Base-by-base conservation (phyloP, 2,329 filamentous ascomycete genomes). In the Mycosphaerelloides madeirae region DNA sequence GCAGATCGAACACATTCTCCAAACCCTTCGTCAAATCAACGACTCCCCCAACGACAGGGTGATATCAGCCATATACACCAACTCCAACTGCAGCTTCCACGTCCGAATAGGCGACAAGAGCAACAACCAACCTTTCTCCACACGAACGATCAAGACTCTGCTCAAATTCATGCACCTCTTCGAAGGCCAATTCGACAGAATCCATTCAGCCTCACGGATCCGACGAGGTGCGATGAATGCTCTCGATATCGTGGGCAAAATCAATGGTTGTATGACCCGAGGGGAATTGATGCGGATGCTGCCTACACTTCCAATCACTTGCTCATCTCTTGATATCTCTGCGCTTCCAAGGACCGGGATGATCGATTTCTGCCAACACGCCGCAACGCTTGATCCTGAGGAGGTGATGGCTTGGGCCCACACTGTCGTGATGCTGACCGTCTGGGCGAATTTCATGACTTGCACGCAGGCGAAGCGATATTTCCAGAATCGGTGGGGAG, bases 291-390 rank as follows among this genome's bases (percentile, higher is more conserved):
- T 20, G 16, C 19, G 5, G 19, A 18, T 13, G 9, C 5, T 37
- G 18, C 18, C 3, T 22, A 13, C 19, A 14, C 22, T 29, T 15
- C 31, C 40, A 13, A 35, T 29, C 6, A 31, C 31, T 1, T 16
- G 19, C 18, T 35, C 31, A 2, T 14, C 31, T 5, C 20, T 36
- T n/a, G 15, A 42, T 16, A 11, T 35, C 29, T n/a, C 12, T 18
- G 28, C 20, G 20, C 3, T 15, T 6, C 13, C 6, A 3, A 13
- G 19, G 4, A 7, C 9, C 15, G 25, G 34, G 13, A 25, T 22
- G 18, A 11, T 36, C n/a, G 22, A 35, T n/a, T 42, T 42, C 40
- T 5, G 2, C 8, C 40, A 42, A 14, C 40, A 29, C n/a, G n/a
- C 20, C 3, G 31, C 40, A 5, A 42, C 31, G 11, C 40, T 42